Evolutionary conservation across 2,329 filamentous ascomycete genomes (phyloP).

Genomic region (Diaporthe velutina): DNA sequence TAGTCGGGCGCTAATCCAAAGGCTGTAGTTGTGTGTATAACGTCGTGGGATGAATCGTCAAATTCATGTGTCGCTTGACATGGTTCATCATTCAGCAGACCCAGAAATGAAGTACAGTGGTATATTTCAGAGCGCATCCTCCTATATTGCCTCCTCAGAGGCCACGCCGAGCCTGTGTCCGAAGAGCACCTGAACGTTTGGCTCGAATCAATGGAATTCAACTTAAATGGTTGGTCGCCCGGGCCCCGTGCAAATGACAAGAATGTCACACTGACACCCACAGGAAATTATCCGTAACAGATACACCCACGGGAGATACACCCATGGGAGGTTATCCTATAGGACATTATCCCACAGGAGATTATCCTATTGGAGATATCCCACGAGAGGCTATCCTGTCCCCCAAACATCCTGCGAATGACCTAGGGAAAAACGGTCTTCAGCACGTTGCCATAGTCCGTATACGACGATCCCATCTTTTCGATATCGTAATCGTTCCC

Average conservation of each 20-base stretch:
- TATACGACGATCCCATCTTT: slow-evolving; percentile 13
- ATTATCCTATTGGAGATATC: too few relatives aligned
- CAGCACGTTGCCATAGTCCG: slow-evolving; percentile 10
- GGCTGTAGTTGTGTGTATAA: neutral
- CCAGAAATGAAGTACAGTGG: neutral
- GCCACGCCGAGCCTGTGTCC: neutral
- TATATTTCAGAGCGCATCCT: neutral
- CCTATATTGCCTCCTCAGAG: neutral
- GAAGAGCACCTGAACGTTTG: neutral
- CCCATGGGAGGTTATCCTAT: too few relatives aligned
- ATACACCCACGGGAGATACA: too few relatives aligned
- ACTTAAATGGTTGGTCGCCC: neutral
- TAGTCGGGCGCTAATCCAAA: neutral
- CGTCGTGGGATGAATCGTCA: neutral
- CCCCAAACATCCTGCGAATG: too few relatives aligned
- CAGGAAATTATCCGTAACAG: too few relatives aligned
- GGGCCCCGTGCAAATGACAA: neutral
- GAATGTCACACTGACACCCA: neutral
- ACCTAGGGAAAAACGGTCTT: slow-evolving; percentile 15
- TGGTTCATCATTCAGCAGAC: neutral
- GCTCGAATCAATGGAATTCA: neutral
- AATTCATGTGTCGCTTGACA: neutral
- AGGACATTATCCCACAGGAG: too few relatives aligned
- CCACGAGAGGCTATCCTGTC: too few relatives aligned
- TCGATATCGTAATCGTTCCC: slow-evolving; percentile 53